These are phyloP conservation scores for Ramaria rubella DNA, from an alignment of 768 basidiomycete species.

Conservation along the genomic window DNA sequence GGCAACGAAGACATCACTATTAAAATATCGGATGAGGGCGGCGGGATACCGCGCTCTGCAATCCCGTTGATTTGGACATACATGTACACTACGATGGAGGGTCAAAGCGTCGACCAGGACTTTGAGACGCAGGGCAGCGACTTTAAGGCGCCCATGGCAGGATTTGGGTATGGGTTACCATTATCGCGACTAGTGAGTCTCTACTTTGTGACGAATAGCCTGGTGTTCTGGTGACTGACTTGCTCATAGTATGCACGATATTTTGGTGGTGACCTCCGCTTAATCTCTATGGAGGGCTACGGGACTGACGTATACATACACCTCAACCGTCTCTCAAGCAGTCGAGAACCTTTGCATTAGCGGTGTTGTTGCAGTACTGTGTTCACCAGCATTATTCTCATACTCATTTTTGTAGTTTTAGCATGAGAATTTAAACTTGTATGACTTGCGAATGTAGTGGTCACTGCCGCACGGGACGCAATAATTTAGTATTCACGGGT, in stretches of 20 bases:
- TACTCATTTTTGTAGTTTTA: not conserved
- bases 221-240: not conserved
- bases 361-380: not conserved
- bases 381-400: not conserved
- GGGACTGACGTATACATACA: slow-evolving; percentile 94
- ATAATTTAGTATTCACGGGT: too few relatives aligned
- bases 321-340: slow-evolving; percentile 77
- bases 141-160: slow-evolving; percentile 97
- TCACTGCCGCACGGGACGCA: too few relatives aligned
- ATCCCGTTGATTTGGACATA: slow-evolving; percentile 98
- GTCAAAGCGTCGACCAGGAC: slow-evolving; percentile 65
- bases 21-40: slow-evolving; percentile 97
- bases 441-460: too few relatives aligned
- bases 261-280: slow-evolving; percentile 85
- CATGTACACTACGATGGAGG: slow-evolving; percentile 86
- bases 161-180: slow-evolving; percentile 91
- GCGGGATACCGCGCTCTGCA: slow-evolving; percentile 83
- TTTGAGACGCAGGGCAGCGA: slow-evolving; percentile 66
- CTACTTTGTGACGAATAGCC: not conserved
- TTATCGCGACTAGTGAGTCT: slow-evolving; percentile 77
- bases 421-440: not conserved
- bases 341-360: slow-evolving; percentile 60
- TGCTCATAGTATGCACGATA: slow-evolving; percentile 79
- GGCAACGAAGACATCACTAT: slow-evolving; percentile 99
- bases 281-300: slow-evolving; percentile 99